Evolutionary conservation across 2,329 filamentous ascomycete genomes (phyloP).

Genomic region (Leptographium galeiforme): DNA sequence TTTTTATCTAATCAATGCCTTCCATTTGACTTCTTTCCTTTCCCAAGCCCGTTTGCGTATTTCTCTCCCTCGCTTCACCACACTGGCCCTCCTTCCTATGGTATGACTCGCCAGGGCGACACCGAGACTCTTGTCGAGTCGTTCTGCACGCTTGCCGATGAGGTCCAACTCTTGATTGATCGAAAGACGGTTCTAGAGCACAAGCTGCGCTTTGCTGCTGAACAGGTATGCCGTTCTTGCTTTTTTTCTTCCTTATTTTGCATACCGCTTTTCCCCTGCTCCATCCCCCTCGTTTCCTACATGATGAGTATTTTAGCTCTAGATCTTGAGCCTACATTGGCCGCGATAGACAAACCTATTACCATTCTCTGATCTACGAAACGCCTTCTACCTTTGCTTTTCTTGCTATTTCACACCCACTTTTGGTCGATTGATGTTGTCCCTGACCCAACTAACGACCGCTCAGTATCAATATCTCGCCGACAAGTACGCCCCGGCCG

Average conservation of each 20-base stretch:
- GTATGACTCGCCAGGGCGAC: constrained; percentile 29
- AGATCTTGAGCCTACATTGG: constrained; percentile 61
- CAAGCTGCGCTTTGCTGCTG: constrained; percentile 52
- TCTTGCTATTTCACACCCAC: constrained; percentile 10
- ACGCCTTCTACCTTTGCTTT: constrained; percentile 7
- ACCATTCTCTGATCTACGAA: constrained; percentile 27
- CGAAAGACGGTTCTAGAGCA: constrained; percentile 53
- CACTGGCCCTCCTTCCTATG: constrained; percentile 12
- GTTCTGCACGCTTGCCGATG: constrained; percentile 50
- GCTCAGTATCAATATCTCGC: constrained; percentile 48
- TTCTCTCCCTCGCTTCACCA: constrained; percentile 8
- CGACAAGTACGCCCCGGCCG: constrained; percentile 54
- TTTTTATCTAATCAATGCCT: background rate
- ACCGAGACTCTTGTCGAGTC: constrained; percentile 48
- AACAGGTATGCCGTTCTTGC: constrained; percentile 38
- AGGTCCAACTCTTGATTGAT: constrained; percentile 50
- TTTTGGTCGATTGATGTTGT: background rate
- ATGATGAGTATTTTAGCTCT: constrained; percentile 57
- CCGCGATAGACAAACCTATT: constrained; percentile 45
- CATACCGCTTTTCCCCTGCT: background rate
- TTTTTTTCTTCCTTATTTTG: constrained; percentile 4
- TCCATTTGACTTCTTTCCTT: background rate
- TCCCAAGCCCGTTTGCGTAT: background rate
- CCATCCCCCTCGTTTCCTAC: constrained; percentile 9
- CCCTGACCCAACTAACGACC: constrained; percentile 6